These are phyloP conservation scores for Geotrichum histeridarum DNA, from an alignment of 1,139 yeast genomes.

Conservation along the genomic window DNA sequence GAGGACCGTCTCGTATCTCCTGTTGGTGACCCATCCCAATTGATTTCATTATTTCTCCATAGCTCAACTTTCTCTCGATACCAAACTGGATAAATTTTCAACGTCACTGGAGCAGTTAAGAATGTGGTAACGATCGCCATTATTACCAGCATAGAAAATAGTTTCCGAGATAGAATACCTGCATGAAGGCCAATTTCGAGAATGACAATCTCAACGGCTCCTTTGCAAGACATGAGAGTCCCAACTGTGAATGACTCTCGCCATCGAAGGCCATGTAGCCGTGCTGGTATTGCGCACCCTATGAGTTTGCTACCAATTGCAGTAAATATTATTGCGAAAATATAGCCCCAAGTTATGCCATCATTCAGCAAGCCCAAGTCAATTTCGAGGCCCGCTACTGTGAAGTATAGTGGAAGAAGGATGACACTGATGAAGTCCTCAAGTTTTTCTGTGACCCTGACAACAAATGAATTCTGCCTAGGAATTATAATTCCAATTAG, in stretches of 20 bases:
- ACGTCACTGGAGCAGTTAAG: slow-evolving; percentile 66
- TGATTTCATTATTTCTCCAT: slow-evolving; percentile 42
- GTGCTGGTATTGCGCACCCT: slow-evolving; percentile 65
- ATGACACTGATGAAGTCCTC: slow-evolving; percentile 70
- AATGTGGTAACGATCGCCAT: slow-evolving; percentile 76
- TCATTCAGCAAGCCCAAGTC: slow-evolving; percentile 56
- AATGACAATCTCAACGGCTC: slow-evolving; percentile 67
- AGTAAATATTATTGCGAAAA: slow-evolving; percentile 56
- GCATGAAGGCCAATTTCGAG: slow-evolving; percentile 68
- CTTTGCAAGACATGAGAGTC: slow-evolving; percentile 78
- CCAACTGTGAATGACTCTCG: slow-evolving; percentile 73
- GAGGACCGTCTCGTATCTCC: slow-evolving; percentile 9
- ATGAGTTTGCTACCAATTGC: slow-evolving; percentile 62
- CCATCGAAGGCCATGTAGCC: slow-evolving; percentile 56
- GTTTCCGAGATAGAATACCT: slow-evolving; percentile 55
- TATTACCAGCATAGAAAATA: slow-evolving; percentile 73
- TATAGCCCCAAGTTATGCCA: slow-evolving; percentile 74
- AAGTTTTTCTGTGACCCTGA: slow-evolving; percentile 62
- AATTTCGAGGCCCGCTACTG: slow-evolving; percentile 68
- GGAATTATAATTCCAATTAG: slow-evolving; percentile 74
- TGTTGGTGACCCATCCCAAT: slow-evolving; percentile 39
- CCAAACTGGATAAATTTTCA: slow-evolving; percentile 50
- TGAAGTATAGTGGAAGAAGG: slow-evolving; percentile 71
- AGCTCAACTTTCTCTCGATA: slow-evolving; percentile 52
- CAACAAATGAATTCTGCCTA: slow-evolving; percentile 66